phyloP scores from a whole-genome alignment of 129 eudicot genomes.

The Arctium minus region DNA sequence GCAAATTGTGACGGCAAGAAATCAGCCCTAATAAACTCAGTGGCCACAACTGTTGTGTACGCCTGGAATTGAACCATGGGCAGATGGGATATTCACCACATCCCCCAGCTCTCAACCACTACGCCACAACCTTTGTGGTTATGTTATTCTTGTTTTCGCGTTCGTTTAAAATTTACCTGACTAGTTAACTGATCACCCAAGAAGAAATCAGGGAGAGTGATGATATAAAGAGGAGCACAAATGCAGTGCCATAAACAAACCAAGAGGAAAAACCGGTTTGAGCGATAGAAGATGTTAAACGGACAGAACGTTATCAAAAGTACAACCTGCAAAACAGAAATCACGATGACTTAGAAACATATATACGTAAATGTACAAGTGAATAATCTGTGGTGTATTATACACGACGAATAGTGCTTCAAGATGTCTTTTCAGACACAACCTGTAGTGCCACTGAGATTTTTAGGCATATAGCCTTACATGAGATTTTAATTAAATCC shows the following conservation, averaged over 20 bases:
- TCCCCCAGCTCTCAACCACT: no score
- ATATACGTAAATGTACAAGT: background rate
- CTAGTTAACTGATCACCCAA: constrained; percentile 81
- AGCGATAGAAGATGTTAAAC: constrained; percentile 58
- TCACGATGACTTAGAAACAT: background rate
- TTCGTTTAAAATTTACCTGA: constrained; percentile 39
- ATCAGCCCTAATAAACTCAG: no score
- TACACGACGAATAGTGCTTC: background rate
- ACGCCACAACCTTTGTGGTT: no score
- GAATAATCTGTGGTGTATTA: background rate
- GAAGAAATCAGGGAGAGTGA: constrained; percentile 68
- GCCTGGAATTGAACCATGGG: no score
- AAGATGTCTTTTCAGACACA: no score
- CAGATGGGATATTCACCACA: no score
- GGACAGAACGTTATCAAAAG: constrained; percentile 58
- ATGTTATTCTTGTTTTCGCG: background rate
- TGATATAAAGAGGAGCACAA: constrained; percentile 68
- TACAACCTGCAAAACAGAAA: constrained; percentile 38
- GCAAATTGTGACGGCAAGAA: no score
- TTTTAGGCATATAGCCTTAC: no score
- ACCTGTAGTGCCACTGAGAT: background rate
- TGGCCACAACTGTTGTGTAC: no score
- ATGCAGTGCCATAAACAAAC: constrained; percentile 56
- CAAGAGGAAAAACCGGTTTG: constrained; percentile 59
- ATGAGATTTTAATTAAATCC: no score